Evolutionary conservation across 73 alveolate genomes (phyloP), one percentile per base, ranked within the genome.

Genomic region (Stentor coeruleus): DNA sequence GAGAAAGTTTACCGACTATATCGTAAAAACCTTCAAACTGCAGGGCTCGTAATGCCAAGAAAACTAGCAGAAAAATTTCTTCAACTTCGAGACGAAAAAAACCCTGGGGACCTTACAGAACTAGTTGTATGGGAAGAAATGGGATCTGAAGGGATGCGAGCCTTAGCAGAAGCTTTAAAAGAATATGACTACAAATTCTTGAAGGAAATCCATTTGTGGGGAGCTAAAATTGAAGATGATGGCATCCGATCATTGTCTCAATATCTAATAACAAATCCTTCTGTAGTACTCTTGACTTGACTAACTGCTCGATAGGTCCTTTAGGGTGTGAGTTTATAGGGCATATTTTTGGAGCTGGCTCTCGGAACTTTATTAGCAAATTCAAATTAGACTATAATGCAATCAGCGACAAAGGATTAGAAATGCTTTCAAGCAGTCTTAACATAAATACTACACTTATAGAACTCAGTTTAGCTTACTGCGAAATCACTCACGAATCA

Each of bases 211-310:
- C 88, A 93, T 74, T 81, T 91, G 1, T 91, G 96, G 94, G 89
- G 88, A 38, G 91, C 96, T 0, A 60, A 31, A 80, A 87, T 93
- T 39, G 93, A 91, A 49, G 96, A 91, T 82, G 94, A 91, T 59
- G 96, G 96, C 31, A 91, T 84, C 11, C 33, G 96, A 58, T 89
- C 92, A 0, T 59, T 91, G 39, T 74, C 85, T 73, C 58, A 81
- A 57, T 88, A 76, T 74, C 58, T 91, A 26, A 72, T 41, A 20
- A 39, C 77, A 33, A 33, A 59, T 57, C 82, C 83, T 39, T 39
- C 89, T 3, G 87, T 88, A 72, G 37, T 15, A 59, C 77, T 14
- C 74, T 91, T 0, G 96, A 91, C 75, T 82, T 91, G 2, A 84
- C 88, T 3, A 93, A 91, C 41, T 81, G 91, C 58, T 57, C 74